Percentiles rank a stretch among this genome's conserved stretches.
Evolutionary conservation across 169 alveolate genomes (phyloP).

Genomic region (Plasmodium gaboni): DNA sequence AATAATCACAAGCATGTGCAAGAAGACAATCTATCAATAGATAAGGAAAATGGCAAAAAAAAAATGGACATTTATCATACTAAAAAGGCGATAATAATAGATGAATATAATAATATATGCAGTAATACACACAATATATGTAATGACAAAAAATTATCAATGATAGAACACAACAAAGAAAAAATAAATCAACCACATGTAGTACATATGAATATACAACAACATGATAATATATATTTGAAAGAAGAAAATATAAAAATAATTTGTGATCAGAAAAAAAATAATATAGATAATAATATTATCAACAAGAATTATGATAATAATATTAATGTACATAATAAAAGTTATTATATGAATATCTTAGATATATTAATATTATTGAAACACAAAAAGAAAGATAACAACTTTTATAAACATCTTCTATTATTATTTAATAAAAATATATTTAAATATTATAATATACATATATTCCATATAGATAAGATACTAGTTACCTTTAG

Average conservation of each 20-base stretch:
- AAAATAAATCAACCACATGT: background rate
- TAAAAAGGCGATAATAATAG: background rate
- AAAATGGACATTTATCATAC: background rate
- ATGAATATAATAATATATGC: background rate
- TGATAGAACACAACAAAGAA: background rate
- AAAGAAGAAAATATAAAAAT: background rate
- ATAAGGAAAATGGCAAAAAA: background rate
- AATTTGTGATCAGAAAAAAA: background rate
- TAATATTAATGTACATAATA: slow-evolving; percentile 7
- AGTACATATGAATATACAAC: background rate
- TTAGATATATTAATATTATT: slow-evolving; percentile 37
- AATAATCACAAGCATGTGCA: background rate
- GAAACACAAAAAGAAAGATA: background rate
- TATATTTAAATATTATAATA: slow-evolving; percentile 13
- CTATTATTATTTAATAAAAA: slow-evolving; percentile 19
- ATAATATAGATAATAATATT: background rate
- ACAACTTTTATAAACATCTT: slow-evolving; percentile 15
- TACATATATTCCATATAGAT: slow-evolving; percentile 52
- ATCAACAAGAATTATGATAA: background rate
- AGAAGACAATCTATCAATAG: background rate
- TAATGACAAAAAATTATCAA: background rate
- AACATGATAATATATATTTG: background rate
- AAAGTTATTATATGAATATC: slow-evolving; percentile 37
- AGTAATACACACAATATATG: background rate
- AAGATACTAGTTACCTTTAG: slow-evolving; percentile 48